A percentile compares a stretch with the other conserved stretches of the same genome.
These are phyloP conservation scores for Pichia sporocuriosa DNA, from an alignment of 805 yeast genomes.

Conservation along the genomic window DNA sequence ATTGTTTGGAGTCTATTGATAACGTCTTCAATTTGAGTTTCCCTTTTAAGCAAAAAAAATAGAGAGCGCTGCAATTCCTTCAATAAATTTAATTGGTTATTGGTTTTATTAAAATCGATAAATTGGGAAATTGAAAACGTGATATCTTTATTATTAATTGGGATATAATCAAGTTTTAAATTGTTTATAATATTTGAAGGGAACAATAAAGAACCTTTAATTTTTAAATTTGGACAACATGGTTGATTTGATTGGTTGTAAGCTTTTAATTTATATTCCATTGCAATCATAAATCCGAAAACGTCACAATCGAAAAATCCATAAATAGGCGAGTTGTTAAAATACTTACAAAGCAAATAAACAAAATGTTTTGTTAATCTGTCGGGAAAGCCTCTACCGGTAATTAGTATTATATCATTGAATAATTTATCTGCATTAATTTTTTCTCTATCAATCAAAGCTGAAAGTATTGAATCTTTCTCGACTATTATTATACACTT, in stretches of 20 bases:
- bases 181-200: neutral
- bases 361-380: constrained; percentile 39
- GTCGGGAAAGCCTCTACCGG: constrained; percentile 70
- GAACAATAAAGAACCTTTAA: constrained; percentile 9
- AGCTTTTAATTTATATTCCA: constrained; percentile 27
- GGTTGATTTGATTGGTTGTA: neutral
- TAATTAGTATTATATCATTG: constrained; percentile 27
- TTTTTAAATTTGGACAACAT: neutral
- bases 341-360: constrained; percentile 20
- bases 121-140: neutral
- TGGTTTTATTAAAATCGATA: neutral
- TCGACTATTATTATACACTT: constrained; percentile 39
- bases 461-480: constrained; percentile 44
- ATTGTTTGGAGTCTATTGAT: neutral
- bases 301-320: constrained; percentile 61
- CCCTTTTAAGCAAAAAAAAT: constrained; percentile 13
- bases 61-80: constrained; percentile 12
- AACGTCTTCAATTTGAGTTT: constrained; percentile 6
- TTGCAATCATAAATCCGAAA: constrained; percentile 50
- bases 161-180: constrained; percentile 1
- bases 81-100: neutral
- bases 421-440: neutral
- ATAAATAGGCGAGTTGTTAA: constrained; percentile 29
- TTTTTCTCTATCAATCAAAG: constrained; percentile 17
- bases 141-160: constrained; percentile 5